phyloP scores from a whole-genome alignment of 139 green algal species.

The Picochlorum sp. region DNA sequence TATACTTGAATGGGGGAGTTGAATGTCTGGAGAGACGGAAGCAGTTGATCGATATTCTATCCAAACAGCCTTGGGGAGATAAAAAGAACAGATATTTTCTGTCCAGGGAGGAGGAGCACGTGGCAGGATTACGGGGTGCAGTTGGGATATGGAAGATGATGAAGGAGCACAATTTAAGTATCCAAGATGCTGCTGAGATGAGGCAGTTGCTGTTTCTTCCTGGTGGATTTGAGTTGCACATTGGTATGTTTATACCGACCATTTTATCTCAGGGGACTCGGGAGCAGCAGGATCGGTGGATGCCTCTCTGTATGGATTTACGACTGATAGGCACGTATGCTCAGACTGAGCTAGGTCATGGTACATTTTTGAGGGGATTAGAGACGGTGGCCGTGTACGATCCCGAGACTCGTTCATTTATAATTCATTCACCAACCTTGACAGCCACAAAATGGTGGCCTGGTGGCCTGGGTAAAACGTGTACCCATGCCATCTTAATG shows the following conservation, averaged over 20 bases:
- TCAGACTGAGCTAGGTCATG: conserved; percentile 94
- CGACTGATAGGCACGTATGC: conserved; percentile 85
- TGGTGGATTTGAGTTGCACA: conserved; percentile 85
- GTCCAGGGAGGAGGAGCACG: conserved; percentile 71
- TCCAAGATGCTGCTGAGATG: conserved; percentile 70
- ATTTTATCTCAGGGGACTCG: conserved; percentile 74
- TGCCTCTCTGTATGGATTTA: conserved; percentile 64
- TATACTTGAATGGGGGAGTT: conserved; percentile 57
- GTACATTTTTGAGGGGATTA: conserved; percentile 92
- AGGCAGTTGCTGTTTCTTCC: conserved; percentile 66
- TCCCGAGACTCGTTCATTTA: conserved; percentile 62
- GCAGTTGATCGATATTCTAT: conserved; percentile 48
- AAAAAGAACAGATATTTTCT: conserved; percentile 74
- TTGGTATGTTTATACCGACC: conserved; percentile 89
- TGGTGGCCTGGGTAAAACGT: conserved; percentile 81
- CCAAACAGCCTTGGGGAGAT: conserved; percentile 55
- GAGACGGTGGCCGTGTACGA: conserved; percentile 92
- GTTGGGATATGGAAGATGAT: conserved; percentile 80
- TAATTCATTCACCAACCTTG: conserved; percentile 84
- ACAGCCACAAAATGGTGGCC: conserved; percentile 87
- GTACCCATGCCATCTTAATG: conserved; percentile 86
- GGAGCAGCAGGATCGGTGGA: conserved; percentile 87
- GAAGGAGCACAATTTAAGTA: conserved; percentile 47
- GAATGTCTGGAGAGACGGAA: conserved; percentile 57
- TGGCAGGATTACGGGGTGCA: conserved; percentile 50